These are phyloP conservation scores for Pseudisothecium myosuroides DNA, from an alignment of 225 moss, liverwort and hornwort genomes.

Conservation along the genomic window DNA sequence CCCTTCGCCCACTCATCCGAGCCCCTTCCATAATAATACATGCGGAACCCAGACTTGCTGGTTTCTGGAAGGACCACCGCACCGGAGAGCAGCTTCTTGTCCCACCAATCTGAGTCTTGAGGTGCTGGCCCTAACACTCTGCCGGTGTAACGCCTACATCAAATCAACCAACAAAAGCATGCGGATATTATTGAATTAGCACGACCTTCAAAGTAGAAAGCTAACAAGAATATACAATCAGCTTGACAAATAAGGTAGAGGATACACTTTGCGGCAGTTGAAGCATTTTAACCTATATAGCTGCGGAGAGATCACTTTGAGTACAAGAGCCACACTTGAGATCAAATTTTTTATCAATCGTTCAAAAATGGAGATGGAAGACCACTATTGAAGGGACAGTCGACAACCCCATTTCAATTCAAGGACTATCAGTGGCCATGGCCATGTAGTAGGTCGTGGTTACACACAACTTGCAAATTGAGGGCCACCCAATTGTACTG, in stretches of 20 bases:
- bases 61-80: conserved; percentile 29
- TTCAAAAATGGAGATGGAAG: neutral
- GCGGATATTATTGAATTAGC: neutral
- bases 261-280: neutral
- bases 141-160: conserved; percentile 14
- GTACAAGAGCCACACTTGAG: neutral
- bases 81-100: conserved; percentile 29
- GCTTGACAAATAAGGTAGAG: neutral
- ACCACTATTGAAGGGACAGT: neutral
- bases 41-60: conserved; percentile 20
- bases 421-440: neutral
- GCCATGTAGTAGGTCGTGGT: neutral
- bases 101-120: conserved; percentile 46
- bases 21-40: conserved; percentile 58
- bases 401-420: neutral
- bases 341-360: neutral
- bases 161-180: neutral
- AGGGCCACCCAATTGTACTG: neutral
- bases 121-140: conserved; percentile 36
- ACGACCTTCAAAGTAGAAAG: neutral
- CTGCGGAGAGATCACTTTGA: neutral
- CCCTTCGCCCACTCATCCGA: conserved; percentile 37
- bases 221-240: neutral
- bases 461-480: neutral
- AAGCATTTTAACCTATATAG: neutral